These are phyloP conservation scores for Lolium perenne DNA, from an alignment of 176 grass and related monocot genomes.

Conservation along the genomic window DNA sequence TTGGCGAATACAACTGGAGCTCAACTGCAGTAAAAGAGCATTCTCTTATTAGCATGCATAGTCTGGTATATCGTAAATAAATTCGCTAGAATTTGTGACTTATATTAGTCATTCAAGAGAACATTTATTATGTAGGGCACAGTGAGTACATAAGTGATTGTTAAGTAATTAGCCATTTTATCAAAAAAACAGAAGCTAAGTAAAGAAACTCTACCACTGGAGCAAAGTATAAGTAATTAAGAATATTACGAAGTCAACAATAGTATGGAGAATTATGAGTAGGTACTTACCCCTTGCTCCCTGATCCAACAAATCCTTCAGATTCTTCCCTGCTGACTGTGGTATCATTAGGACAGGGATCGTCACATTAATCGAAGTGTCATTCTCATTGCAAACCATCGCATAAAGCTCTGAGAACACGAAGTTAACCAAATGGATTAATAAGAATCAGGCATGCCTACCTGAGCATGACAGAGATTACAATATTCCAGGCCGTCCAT, in stretches of 20 bases:
- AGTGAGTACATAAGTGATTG: neutral
- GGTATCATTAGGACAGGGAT: conserved; percentile 95
- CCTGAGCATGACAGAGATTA: conserved; percentile 18
- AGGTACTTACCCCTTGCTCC: conserved; percentile 56
- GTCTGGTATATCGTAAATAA: neutral
- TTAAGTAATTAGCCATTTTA: neutral
- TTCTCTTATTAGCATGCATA: conserved; percentile 33
- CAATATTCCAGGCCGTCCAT: neutral
- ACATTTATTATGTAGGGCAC: neutral
- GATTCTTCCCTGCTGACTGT: conserved; percentile 78
- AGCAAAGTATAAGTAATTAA: neutral
- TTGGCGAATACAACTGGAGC: conserved; percentile 89
- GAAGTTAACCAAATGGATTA: conserved; percentile 26
- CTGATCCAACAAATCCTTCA: conserved; percentile 58
- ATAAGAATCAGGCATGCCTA: conserved; percentile 11
- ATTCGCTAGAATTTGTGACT: neutral
- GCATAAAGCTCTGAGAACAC: conserved; percentile 84
- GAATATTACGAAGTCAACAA: neutral
- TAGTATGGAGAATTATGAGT: conserved; percentile 33
- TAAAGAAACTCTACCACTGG: neutral
- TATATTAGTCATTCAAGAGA: conserved; percentile 2
- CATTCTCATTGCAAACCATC: conserved; percentile 94
- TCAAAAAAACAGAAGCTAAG: neutral
- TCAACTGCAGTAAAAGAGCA: conserved; percentile 69
- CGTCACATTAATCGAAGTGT: conserved; percentile 85